Evolutionary conservation across 306 rosid species (phyloP), one percentile per base, ranked within the genome.

Genomic region (Ormosia semicastrata): DNA sequence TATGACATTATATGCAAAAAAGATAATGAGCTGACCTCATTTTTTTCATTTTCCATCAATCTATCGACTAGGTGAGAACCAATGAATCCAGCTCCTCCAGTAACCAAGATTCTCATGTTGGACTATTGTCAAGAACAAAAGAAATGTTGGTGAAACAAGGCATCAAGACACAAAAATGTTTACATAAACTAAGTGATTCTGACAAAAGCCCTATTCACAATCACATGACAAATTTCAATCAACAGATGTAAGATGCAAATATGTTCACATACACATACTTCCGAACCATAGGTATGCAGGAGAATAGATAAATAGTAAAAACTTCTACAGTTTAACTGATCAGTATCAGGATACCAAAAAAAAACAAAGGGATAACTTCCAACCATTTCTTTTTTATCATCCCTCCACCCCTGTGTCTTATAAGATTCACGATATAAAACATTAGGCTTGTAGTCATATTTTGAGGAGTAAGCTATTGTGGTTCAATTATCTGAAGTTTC

Each of bases 41-140:
- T 93, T 78, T 93, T 95, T 78, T 95, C 97, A 85, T 90, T 90
- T 91, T 93, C 95, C 98, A 95, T 95, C 91, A 95, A 85, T 82
- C 89, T 93, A 83, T 95, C 99, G 0, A 95, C 98, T 17, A 95
- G 94, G 89, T 95, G 99, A 83, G 99, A 95, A 41, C 99, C 99
- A 36, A 95, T 95, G 88, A 95, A 95, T 74, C 99, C 99, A 86
- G 99, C 99, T 87, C 99, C 98, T 88, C 99, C 99, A 17, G 97
- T 93, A 54, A 95, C 82, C 91, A 95, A 82, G 71, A 95, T 95
- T 88, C 99, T 91, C 99, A 95, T 90, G 71, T 95, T 95, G 39
- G 98, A 90, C 99, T 95, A 84, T 70, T 33, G 71, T 62, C 73
- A 73, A 56, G 67, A 80, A 77, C 24, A 75, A 43, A 59, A 56